phyloP scores from a whole-genome alignment of 2,329 filamentous ascomycete species.

The Pseudohalonectria lignicola region DNA sequence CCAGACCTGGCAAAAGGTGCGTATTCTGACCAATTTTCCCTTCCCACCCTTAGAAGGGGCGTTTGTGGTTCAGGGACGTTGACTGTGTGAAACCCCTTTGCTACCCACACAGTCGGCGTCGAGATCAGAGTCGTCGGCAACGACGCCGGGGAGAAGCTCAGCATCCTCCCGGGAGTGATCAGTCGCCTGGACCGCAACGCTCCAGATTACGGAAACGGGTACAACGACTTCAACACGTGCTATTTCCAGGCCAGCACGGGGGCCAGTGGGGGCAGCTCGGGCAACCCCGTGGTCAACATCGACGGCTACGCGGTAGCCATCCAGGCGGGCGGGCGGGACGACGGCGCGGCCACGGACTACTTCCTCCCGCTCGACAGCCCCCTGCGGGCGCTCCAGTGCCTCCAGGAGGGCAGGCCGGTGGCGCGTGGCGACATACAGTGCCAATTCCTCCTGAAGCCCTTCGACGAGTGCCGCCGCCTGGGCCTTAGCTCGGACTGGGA shows the following conservation, averaged over 20 bases:
- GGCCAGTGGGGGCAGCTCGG: conserved; percentile 94
- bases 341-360: conserved; percentile 95
- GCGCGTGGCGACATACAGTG: conserved; percentile 95
- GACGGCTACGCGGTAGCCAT: conserved; percentile 86
- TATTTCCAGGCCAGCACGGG: conserved; percentile 98
- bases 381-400: conserved; percentile 72
- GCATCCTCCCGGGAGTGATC: conserved; percentile 94
- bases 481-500: conserved; percentile 82
- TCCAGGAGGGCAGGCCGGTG: conserved; percentile 64
- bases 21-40: too few species aligned
- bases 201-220: conserved; percentile 94
- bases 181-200: conserved; percentile 93
- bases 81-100: too few species aligned
- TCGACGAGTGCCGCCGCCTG: conserved; percentile 88
- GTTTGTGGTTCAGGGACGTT: too few species aligned
- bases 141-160: conserved; percentile 96
- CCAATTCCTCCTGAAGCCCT: conserved; percentile 93
- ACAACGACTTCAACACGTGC: conserved; percentile 91
- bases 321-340: conserved; percentile 85
- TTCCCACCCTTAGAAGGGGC: too few species aligned
- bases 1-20: conserved; percentile 69
- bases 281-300: conserved; percentile 93
- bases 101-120: conserved; percentile 70
- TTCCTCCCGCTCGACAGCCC: conserved; percentile 91
- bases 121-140: conserved; percentile 98